These are phyloP conservation scores for Evernia prunastri DNA, from an alignment of 495 filamentous ascomycete genomes.

Conservation along the genomic window DNA sequence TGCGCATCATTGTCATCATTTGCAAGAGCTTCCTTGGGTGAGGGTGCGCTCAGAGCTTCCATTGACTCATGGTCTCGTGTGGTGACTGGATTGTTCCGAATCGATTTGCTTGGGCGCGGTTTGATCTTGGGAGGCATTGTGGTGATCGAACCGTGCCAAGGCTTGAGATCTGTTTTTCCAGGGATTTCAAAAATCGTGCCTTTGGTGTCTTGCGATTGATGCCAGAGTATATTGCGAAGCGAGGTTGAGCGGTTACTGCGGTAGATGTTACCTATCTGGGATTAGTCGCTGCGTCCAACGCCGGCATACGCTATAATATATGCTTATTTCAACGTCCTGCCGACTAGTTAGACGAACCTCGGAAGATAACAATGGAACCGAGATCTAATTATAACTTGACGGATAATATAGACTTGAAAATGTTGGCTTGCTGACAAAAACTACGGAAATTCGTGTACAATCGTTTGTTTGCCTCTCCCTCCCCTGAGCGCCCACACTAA, in stretches of 20 bases:
- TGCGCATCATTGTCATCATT: background rate
- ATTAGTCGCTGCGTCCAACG: background rate
- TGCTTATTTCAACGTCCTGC: slow-evolving; percentile 15
- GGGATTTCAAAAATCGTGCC: background rate
- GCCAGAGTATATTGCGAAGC: background rate
- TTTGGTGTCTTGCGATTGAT: slow-evolving; percentile 1
- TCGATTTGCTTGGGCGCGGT: slow-evolving; percentile 31
- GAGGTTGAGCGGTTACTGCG: no score
- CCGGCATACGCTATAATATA: background rate
- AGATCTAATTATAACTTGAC: no score
- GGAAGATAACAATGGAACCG: background rate
- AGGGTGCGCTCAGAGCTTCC: slow-evolving; percentile 6
- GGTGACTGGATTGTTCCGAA: slow-evolving; percentile 19
- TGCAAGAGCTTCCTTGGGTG: slow-evolving; percentile 11
- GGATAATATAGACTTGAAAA: background rate
- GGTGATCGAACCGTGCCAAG: background rate
- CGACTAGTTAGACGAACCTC: background rate
- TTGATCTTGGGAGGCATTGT: slow-evolving; percentile 42
- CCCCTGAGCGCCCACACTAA: slow-evolving; percentile 1
- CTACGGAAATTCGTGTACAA: slow-evolving; percentile 18
- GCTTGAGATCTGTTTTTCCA: background rate
- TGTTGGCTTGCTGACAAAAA: slow-evolving; percentile 1
- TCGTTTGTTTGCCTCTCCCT: background rate
- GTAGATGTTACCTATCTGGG: slow-evolving; percentile 3
- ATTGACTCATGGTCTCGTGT: background rate